Base-by-base conservation (phyloP, 352 stramenopile species). In the Phytophthora constricta region DNA sequence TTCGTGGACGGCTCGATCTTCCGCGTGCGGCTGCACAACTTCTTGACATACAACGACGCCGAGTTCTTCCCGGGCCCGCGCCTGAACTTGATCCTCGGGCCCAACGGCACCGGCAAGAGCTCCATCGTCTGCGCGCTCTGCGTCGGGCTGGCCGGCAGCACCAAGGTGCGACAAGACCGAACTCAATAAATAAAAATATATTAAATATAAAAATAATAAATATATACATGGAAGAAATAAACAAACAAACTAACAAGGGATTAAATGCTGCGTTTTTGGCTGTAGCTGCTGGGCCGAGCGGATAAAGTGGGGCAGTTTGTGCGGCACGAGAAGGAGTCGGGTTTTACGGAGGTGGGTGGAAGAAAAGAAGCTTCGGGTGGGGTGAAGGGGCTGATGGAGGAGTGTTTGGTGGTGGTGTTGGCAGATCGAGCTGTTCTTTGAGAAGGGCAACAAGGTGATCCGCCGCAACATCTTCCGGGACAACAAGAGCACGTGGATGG, bases 31-130 rank as follows among this genome's bases (percentile, higher is more conserved):
- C 77, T 98, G 59, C 82, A 97, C 74, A 98, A 98, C 75, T 99
- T 99, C 58, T 80, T 99, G 16, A 98, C 93, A 8, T 97, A 98
- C 82, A 82, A 76, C 13, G 87, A 98, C 58, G 84, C 87, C 20
- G 93, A 97, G 68, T 96, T 98, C 50, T 83, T 71, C 58, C 93
- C 96, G 0, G 93, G 95, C 0, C 95, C 95, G 47, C 88, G 97
- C 10, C 84, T 99, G 9, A 99, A 99, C 71, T 86, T 99, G 51
- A 97, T 99, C 46, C 78, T 99, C 33, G 98, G 97, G 1, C 96
- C 97, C 2, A 99, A 99, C 62, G 98, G 98, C 37, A 98, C 96
- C 0, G 92, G 91, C 70, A 97, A 97, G 68, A 93, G 84, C 53
- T 95, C 86, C 19, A 98, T 99, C 66, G 90, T 99, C 26, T 99